Base-by-base conservation (phyloP, 1,284 basidiomycete species). In the Malassezia nana region DNA sequence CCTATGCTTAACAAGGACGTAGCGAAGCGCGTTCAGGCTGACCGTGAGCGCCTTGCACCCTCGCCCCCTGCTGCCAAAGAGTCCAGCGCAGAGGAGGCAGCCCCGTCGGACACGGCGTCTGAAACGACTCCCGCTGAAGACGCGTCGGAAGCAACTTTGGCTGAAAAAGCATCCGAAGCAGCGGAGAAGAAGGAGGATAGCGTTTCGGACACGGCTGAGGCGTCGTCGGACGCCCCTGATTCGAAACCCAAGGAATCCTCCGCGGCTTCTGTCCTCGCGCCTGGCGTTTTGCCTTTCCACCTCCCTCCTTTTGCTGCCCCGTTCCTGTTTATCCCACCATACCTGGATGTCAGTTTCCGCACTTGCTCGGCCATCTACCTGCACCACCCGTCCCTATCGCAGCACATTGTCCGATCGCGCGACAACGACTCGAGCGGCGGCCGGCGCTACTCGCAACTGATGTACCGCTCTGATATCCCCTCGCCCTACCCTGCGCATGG, bases 291-390 rank as follows among this genome's bases (percentile, higher is more conserved):
- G 6, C 69, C 65, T 7, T 96, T 96, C 80, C 78, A 81, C 65
- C 83, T 95, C 10, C 94, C 94, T 0, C 78, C 81, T 29, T 95
- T 84, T 67, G 87, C 90, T 8, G 82, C 88, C 0, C 89, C 94
- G 0, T 88, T 86, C 79, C 79, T 98, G 46, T 98, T 96, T 79
- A 81, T 98, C 62, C 94, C 94, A 0, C 85, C 91, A 0, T 96
- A 95, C 76, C 83, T 96, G 52, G 89, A 96, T 69, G 83, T 86
- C 2, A 88, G 84, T 49, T 98, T 87, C 79, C 75, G 81, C 45
- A 90, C 90, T 9, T 98, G 94, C 76, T 90, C 91, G 5, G 84
- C 85, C 16, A 80, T 98, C 55, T 96, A 95, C 74, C 82, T 96
- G 29, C 87, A 92, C 42, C 89, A 96, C 72, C 94, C 94, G 1